phyloP scores from a whole-genome alignment of 352 stramenopile species.

The Phytophthora kernoviae region DNA sequence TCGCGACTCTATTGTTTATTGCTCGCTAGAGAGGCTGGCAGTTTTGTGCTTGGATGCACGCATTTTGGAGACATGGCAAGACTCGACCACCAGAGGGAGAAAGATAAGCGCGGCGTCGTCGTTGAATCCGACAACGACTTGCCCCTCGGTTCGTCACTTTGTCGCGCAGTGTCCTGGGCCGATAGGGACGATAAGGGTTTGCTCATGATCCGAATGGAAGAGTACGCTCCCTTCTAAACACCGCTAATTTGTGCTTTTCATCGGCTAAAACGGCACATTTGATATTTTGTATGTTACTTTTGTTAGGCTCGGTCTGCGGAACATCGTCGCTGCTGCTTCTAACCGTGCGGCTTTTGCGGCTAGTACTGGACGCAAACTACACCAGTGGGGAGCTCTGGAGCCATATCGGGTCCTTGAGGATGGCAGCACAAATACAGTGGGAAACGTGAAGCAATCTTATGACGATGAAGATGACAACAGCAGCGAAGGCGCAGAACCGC shows the following conservation, averaged over 20 bases:
- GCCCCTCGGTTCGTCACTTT: slow-evolving; percentile 7
- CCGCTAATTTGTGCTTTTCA: no score
- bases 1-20: slow-evolving; percentile 57
- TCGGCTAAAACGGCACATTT: neutral
- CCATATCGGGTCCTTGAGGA: slow-evolving; percentile 19
- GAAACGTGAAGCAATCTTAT: neutral
- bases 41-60: slow-evolving; percentile 37
- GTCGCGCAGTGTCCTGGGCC: slow-evolving; percentile 8
- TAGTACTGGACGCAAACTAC: slow-evolving; percentile 43
- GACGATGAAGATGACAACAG: neutral
- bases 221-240: slow-evolving; percentile 19
- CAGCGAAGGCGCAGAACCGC: neutral
- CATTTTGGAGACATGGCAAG: slow-evolving; percentile 38
- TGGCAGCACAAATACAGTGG: neutral
- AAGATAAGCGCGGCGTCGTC: slow-evolving; percentile 12
- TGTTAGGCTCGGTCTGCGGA: slow-evolving; percentile 43
- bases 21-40: slow-evolving; percentile 39
- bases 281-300: neutral
- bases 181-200: slow-evolving; percentile 17
- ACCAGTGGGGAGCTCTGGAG: slow-evolving; percentile 39
- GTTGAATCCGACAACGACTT: slow-evolving; percentile 16
- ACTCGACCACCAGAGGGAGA: slow-evolving; percentile 23
- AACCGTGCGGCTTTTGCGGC: slow-evolving; percentile 27
- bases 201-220: slow-evolving; percentile 37
- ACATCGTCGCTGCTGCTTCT: slow-evolving; percentile 30